Base-by-base conservation (phyloP, 139 green algal genomes). In the Chlorella sp. region DNA sequence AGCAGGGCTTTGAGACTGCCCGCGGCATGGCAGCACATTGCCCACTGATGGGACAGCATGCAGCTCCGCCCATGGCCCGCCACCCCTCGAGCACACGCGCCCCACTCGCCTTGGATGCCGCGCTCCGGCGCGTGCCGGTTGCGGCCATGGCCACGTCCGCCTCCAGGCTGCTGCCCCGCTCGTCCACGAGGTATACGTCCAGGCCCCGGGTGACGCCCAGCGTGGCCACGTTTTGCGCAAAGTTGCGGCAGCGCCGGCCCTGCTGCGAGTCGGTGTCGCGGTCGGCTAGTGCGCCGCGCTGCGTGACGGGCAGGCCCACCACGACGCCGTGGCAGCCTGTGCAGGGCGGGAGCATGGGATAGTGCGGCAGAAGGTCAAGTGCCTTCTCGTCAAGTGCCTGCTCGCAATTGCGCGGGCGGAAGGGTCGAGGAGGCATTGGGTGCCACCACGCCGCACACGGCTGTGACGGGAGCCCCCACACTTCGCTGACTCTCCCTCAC, bases 171-270 rank as follows among this genome's bases (percentile, higher is more conserved):
- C 63, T 80, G 27, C 62, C 45, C 5, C 5, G 21, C 65, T 78
- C 79, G 65, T 80, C 45, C 6, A 64, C 55, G 27, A 81, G 53
- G 60, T 71, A 84, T 17, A 84, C 79, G 3, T 5, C 15, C 25
- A 78, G 5, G 33, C 33, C 35, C 12, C 46, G 6, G 1, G 51
- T 17, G 8, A 25, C 53, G 23, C 60, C 72, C 48, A 74, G 31
- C 17, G 64, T 33, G 4, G 72, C 74, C n/a, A 84, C 6, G 35
- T 53, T 67, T 5, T 33, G 14, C 3, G 71, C 79, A 73, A 84
- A 84, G 66, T 84, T 80, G 48, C 79, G 73, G 48, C 79, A 84
- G 9, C 79, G 64, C 33, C 79, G 73, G 8, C 79, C 79, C 66
- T 84, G 79, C 56, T 84, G 79, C n/a, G 79, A 84, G 56, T 84